Percentiles rank a stretch among this genome's conserved stretches.
Evolutionary conservation across 352 stramenopile species (phyloP).

Genomic region (Pythium rhizo-oryzae): DNA sequence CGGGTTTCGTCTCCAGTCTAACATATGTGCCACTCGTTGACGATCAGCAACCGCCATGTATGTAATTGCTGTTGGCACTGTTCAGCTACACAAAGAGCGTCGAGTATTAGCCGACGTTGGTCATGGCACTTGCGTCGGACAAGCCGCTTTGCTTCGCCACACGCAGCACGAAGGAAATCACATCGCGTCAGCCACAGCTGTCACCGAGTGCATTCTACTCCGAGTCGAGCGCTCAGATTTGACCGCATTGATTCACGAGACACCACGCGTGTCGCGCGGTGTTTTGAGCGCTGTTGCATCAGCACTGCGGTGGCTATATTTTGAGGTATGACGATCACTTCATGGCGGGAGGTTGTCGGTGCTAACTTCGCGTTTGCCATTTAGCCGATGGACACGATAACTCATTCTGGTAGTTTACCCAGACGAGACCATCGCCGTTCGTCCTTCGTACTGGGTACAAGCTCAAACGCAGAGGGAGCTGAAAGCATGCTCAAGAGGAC

Average conservation of each 20-base stretch:
- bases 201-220: slow-evolving; percentile 70
- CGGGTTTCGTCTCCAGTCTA: neutral
- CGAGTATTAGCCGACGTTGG: slow-evolving; percentile 65
- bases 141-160: slow-evolving; percentile 71
- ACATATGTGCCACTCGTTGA: neutral
- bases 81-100: slow-evolving; percentile 81
- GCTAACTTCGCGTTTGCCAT: neutral
- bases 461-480: slow-evolving; percentile 22
- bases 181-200: slow-evolving; percentile 71
- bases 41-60: slow-evolving; percentile 74
- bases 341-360: neutral
- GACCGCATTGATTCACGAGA: slow-evolving; percentile 75
- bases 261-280: slow-evolving; percentile 64
- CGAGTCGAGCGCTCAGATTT: slow-evolving; percentile 70
- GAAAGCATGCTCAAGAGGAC: slow-evolving; percentile 58
- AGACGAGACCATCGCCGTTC: slow-evolving; percentile 49
- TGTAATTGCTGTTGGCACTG: slow-evolving; percentile 64
- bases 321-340: slow-evolving; percentile 47
- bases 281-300: slow-evolving; percentile 83
- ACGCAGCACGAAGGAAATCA: slow-evolving; percentile 68
- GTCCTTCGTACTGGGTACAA: slow-evolving; percentile 28
- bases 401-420: slow-evolving; percentile 66
- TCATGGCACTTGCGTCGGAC: slow-evolving; percentile 75
- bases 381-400: slow-evolving; percentile 64
- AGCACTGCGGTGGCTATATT: slow-evolving; percentile 74